Base-by-base conservation (phyloP, 257 asterid species). In the Cruciata laevipes region DNA sequence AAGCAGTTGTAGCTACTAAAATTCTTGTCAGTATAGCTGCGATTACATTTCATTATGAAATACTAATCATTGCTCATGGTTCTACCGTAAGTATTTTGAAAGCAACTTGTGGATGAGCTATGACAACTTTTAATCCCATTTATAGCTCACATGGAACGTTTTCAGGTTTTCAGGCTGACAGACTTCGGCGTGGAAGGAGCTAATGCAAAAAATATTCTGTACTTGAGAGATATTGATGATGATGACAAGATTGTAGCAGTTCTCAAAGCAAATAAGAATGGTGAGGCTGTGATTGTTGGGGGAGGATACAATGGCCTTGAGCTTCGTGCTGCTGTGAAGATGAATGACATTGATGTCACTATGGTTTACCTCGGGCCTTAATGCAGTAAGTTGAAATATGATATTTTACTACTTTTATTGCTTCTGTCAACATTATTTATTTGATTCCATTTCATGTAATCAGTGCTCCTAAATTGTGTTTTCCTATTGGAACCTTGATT, bases 231-330 rank as follows among this genome's bases (percentile, higher is more conserved):
- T 69, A 82, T 91, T 38, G 95, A 86, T 51, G 98, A 91, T 74
- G 98, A 95, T 30, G 96, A 89, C 78, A 81, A 87, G 75, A 96
- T 91, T 65, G 95, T 87, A 30, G 95, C 89, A 84, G 92, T 84
- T 67, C 80, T 91, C 65, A 89, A 89, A 78, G 77, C 80, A 71
- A 91, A 91, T 88, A 83, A 84, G 81, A 74, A 77, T 31, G 92
- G 89, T 23, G 89, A 89, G 82, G 95, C 95, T 74, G 86, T 91
- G 73, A 27, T 91, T 78, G 96, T 91, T 82, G 98, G 96, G 61
- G 98, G 98, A 62, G 98, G 98, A 72, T 91, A 91, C 86, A 89
- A 89, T n/a, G 98, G 98, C 60, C 87, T 91, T 70, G 98, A 91
- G 86, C 90, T 91, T 35, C 89, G 98, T 77, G 96, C 98, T 65